Evolutionary conservation across 2,329 filamentous ascomycete genomes (phyloP), one percentile per base, ranked within the genome.

Genomic region (Aspergillus uvarum): DNA sequence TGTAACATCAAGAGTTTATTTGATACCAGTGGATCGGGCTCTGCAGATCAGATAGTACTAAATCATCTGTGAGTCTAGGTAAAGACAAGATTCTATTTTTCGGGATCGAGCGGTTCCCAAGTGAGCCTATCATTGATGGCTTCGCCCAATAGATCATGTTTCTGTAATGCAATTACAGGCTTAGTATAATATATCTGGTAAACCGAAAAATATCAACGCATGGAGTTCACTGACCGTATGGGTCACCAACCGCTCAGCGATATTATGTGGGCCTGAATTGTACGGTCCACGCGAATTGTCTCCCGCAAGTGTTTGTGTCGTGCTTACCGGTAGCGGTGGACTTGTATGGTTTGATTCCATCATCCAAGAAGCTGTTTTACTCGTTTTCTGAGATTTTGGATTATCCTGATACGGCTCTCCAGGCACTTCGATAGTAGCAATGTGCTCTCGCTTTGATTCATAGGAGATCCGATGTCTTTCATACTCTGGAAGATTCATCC

Each of bases 41-140:
- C 22, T 19, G 19, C 7, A 22, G 21, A 4, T 11, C 32, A 53
- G 12, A 16, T 26, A 10, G 29, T 42, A 31, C 8, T 21, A 4
- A n/a, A 11, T 26, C n/a, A 7, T 24, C 48, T 16, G 29, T n/a
- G 21, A n/a, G 29, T 3, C 22, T 12, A 5, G 24, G 26, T 10
- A 22, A 6, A 35, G 14, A 44, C 14, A 21, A 16, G 5, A 3
- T 29, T 38, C 10, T 26, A 24, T 65, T 54, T 67, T 49, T 66
- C 60, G 47, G 71, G 69, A 55, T 66, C 50, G 42, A 76, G 68
- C 7, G 73, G 70, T 50, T 72, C 72, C 73, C 74, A 76, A 50
- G 56, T 65, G 44, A 76, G 63, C 0, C 59, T 53, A 12, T 69
- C 69, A 44, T 59, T 63, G 14, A 56, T 47, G 21, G 59, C 58